Conservation (phyloP, 2,329 filamentous ascomycete species). For the Apiospora sp. region DNA sequence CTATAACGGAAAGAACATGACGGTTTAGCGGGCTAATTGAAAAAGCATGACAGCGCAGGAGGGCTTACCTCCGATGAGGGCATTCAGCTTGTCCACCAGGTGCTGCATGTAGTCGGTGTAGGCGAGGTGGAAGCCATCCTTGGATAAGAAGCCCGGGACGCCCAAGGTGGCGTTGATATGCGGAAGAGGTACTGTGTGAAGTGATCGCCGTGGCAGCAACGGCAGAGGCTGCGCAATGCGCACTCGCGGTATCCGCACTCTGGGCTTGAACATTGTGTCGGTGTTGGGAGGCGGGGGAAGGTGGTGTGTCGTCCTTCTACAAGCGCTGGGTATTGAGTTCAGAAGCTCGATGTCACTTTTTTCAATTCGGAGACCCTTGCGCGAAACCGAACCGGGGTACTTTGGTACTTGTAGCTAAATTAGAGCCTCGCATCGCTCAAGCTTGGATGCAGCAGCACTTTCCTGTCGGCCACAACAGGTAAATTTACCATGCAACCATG, state of each 20-base stretch:
- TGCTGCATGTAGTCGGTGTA: slow-evolving; percentile 85
- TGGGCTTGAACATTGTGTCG: slow-evolving; percentile 59
- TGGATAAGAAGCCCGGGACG: slow-evolving; percentile 75
- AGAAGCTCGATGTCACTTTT: slow-evolving; percentile 19
- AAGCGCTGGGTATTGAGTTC: slow-evolving; percentile 16
- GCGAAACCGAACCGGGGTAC: not conserved
- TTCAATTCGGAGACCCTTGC: slow-evolving; percentile 17
- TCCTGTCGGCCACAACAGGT: not conserved
- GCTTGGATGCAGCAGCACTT: not conserved
- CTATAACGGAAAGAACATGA: slow-evolving; percentile 55
- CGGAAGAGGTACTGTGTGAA: slow-evolving; percentile 56
- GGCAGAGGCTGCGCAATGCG: slow-evolving; percentile 46
- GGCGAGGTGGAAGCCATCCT: slow-evolving; percentile 74
- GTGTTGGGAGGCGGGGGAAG: slow-evolving; percentile 3
- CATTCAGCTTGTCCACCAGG: slow-evolving; percentile 79
- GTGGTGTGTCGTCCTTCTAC: slow-evolving; percentile 16
- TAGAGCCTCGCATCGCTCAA: not conserved
- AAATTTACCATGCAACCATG: too few species aligned
- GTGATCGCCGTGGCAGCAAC: slow-evolving; percentile 46
- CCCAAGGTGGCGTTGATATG: slow-evolving; percentile 49
- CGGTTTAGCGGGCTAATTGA: not conserved
- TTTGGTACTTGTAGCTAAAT: not conserved
- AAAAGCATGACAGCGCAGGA: not conserved
- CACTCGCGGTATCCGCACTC: slow-evolving; percentile 60
- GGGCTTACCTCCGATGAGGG: slow-evolving; percentile 72